phyloP scores from a whole-genome alignment of 352 stramenopile genomes.

The Phytophthora hibernalis region DNA sequence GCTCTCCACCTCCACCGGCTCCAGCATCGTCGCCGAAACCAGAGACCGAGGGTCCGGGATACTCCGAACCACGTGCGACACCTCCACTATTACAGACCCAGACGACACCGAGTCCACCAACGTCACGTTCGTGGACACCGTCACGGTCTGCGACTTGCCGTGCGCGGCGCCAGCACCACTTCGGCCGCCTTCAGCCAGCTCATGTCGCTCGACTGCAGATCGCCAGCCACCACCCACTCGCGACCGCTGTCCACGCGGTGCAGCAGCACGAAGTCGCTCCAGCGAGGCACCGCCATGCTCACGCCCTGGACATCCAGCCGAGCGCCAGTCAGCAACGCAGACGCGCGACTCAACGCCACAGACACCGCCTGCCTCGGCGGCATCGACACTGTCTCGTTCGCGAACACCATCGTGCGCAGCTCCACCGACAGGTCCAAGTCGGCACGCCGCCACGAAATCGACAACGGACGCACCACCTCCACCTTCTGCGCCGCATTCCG shows the following conservation, averaged over 20 bases:
- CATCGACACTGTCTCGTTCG: too few relatives aligned
- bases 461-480: slow-evolving; percentile 10
- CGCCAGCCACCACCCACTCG: neutral
- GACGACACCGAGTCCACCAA: too few relatives aligned
- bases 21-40: too few relatives aligned
- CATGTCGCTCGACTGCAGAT: slow-evolving; percentile 16
- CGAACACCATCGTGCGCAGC: too few relatives aligned
- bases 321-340: slow-evolving; percentile 9
- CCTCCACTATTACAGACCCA: too few relatives aligned
- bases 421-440: too few relatives aligned
- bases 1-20: too few relatives aligned
- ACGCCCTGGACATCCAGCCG: slow-evolving; percentile 9
- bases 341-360: slow-evolving; percentile 23
- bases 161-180: slow-evolving; percentile 37
- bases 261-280: slow-evolving; percentile 5
- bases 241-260: neutral
- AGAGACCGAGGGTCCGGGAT: too few relatives aligned
- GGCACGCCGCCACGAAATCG: slow-evolving; percentile 5
- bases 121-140: slow-evolving; percentile 42
- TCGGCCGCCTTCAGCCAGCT: slow-evolving; percentile 28
- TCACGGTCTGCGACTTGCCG: slow-evolving; percentile 33
- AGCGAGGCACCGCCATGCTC: neutral
- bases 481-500: slow-evolving; percentile 15
- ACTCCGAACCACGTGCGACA: too few relatives aligned
- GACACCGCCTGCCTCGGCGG: slow-evolving; percentile 23